phyloP scores from a whole-genome alignment of 805 yeast genomes.

The Phaffomyces antillensis region DNA sequence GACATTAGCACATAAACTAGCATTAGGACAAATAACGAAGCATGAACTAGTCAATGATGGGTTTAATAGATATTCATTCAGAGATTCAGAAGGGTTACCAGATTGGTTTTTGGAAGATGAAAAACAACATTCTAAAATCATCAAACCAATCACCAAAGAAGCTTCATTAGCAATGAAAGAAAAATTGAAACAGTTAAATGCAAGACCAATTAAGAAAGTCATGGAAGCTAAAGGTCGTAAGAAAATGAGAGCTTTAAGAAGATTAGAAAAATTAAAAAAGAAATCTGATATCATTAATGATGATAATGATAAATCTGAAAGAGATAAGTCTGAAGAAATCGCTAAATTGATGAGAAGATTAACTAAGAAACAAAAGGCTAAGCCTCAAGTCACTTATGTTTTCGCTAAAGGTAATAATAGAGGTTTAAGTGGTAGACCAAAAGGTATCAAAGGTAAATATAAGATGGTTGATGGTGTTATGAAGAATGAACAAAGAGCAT shows the following conservation, averaged over 20 bases:
- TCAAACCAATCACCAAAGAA: slow-evolving; percentile 92
- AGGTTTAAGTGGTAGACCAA: slow-evolving; percentile 91
- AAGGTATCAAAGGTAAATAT: slow-evolving; percentile 94
- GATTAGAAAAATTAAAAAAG: slow-evolving; percentile 84
- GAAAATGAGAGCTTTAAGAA: slow-evolving; percentile 83
- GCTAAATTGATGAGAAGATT: slow-evolving; percentile 76
- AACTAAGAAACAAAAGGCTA: slow-evolving; percentile 59
- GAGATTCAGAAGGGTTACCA: slow-evolving; percentile 87
- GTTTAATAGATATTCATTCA: slow-evolving; percentile 82
- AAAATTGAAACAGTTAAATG: slow-evolving; percentile 75
- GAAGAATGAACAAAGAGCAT: slow-evolving; percentile 96
- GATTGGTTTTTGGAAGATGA: slow-evolving; percentile 98
- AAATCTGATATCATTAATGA: slow-evolving; percentile 89
- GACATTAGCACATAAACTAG: slow-evolving; percentile 96
- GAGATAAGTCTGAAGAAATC: slow-evolving; percentile 92
- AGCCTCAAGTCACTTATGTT: slow-evolving; percentile 83
- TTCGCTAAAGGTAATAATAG: slow-evolving; percentile 81
- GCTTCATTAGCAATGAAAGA: slow-evolving; percentile 74
- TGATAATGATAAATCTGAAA: slow-evolving; percentile 79
- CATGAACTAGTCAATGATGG: slow-evolving; percentile 90
- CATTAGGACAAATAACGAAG: slow-evolving; percentile 78
- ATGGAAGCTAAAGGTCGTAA: slow-evolving; percentile 95
- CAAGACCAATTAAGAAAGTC: slow-evolving; percentile 98
- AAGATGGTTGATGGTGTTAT: slow-evolving; percentile 98
- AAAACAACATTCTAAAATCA: slow-evolving; percentile 72